Evolutionary conservation across 805 yeast genomes (phyloP), one percentile per base, ranked within the genome.

Genomic region (Komagataella populi): DNA sequence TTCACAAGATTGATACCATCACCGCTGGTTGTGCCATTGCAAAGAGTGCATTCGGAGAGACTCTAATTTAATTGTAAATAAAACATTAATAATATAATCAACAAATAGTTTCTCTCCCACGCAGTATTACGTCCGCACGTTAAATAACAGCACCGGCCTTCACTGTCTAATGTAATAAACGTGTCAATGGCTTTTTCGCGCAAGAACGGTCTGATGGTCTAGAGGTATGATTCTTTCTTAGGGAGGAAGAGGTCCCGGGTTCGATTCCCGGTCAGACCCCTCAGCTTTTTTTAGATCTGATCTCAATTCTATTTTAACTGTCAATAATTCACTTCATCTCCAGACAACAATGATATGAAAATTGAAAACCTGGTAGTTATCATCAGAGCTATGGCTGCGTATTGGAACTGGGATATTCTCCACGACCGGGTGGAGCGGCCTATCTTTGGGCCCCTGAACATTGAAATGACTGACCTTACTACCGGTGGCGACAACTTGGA

Each of bases 11-110:
- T 49, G 95, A 89, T 62, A 93, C 99, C 3, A 85, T 91, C 44
- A 78, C 84, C 54, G 85, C 96, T 7, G 97, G 96, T 7, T 78
- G 91, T 60, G 90, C 96, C 22, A 77, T 91, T 53, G 91, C 91
- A 50, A 80, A 95, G 65, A 89, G 97, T 72, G 96, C 97, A 1
- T 68, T 93, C 58, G 99, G 99, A 52, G 96, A 93, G 65, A 85
- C 96, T 3, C 69, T 91, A 52, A 67, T 85, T 56, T 84, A 72
- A 30, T 30, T 30, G 39, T 30, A 30, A 30, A 30, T 30, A 30
- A 30, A 14, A 30, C 14, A 30, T 1, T 10, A 8, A 7, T 30
- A 8, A 1, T 12, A 7, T 24, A 6, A 10, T 20, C 20, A 20
- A 20, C 2, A 3, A 20, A 3, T 2, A 20, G 20, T 3, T 4